phyloP scores from a whole-genome alignment of 2,329 filamentous ascomycete species.

The Fusarium cyanostomum region DNA sequence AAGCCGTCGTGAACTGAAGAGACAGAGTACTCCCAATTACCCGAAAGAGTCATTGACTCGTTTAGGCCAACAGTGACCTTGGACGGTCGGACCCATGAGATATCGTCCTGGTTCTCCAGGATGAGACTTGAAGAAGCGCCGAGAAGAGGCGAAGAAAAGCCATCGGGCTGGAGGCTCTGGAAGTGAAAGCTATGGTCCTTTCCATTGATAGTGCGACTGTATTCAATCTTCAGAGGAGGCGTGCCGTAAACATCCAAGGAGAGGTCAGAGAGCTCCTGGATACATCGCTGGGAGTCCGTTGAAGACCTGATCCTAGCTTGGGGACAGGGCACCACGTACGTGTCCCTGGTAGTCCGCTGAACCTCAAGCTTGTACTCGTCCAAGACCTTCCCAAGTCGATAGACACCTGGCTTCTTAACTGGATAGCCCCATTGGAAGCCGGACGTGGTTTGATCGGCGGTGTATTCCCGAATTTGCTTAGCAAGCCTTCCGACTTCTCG shows the following conservation, averaged over 20 bases:
- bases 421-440: constrained; percentile 76
- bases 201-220: constrained; percentile 86
- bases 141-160: constrained; percentile 80
- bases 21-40: constrained; percentile 88
- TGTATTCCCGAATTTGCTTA: constrained; percentile 72
- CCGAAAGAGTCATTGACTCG: constrained; percentile 82
- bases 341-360: constrained; percentile 77
- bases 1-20: constrained; percentile 93
- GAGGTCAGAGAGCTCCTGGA: constrained; percentile 87
- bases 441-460: constrained; percentile 67
- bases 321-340: constrained; percentile 87
- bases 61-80: constrained; percentile 85
- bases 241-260: constrained; percentile 86
- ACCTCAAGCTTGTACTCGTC: constrained; percentile 96
- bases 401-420: constrained; percentile 88
- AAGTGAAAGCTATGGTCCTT: constrained; percentile 87
- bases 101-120: constrained; percentile 70
- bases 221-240: constrained; percentile 90
- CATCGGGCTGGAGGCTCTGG: constrained; percentile 92
- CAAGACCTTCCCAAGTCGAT: constrained; percentile 83
- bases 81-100: constrained; percentile 82
- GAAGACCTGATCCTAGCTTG: constrained; percentile 74
- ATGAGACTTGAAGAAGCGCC: constrained; percentile 68
- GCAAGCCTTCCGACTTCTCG: constrained; percentile 80
- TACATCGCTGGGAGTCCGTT: constrained; percentile 75